Evolutionary conservation across 2,329 filamentous ascomycete genomes (phyloP).

Genomic region (Fusarium transvaalense): DNA sequence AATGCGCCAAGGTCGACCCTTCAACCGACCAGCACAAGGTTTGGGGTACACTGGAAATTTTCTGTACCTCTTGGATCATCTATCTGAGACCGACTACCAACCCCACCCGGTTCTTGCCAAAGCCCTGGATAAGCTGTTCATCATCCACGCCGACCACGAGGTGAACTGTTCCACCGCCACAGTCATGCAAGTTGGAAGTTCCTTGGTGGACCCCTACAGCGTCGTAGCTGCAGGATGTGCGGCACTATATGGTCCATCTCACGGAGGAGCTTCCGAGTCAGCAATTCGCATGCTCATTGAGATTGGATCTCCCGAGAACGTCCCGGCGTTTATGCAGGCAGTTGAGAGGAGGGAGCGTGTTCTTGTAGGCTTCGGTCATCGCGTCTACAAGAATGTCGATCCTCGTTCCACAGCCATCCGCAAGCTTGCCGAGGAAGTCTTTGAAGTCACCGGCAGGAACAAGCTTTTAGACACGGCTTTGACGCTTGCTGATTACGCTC

Average conservation of each 20-base stretch:
- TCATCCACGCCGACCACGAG: slow-evolving; percentile 70
- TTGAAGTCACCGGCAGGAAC: slow-evolving; percentile 64
- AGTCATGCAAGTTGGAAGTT: slow-evolving; percentile 67
- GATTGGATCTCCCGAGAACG: slow-evolving; percentile 64
- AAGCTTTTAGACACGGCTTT: slow-evolving; percentile 63
- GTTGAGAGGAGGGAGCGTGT: slow-evolving; percentile 65
- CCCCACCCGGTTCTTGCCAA: slow-evolving; percentile 64
- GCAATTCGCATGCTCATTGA: slow-evolving; percentile 67
- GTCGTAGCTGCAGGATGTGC: slow-evolving; percentile 66
- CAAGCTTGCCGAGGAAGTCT: slow-evolving; percentile 63
- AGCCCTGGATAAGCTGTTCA: slow-evolving; percentile 66
- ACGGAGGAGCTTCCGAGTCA: slow-evolving; percentile 70
- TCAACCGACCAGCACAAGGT: slow-evolving; percentile 62
- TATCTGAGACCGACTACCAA: slow-evolving; percentile 60
- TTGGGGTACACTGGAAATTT: slow-evolving; percentile 68
- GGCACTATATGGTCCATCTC: slow-evolving; percentile 67
- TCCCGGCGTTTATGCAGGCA: slow-evolving; percentile 62
- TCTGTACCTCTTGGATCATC: slow-evolving; percentile 65
- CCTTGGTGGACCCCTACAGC: slow-evolving; percentile 67
- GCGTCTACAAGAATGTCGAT: slow-evolving; percentile 67
- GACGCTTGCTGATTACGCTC: slow-evolving; percentile 59
- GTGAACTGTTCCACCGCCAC: slow-evolving; percentile 70
- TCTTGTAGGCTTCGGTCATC: slow-evolving; percentile 68
- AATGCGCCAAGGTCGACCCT: slow-evolving; percentile 64
- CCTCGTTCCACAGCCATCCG: slow-evolving; percentile 64